These are phyloP conservation scores for Ambrosiella xylebori DNA, from an alignment of 2,329 filamentous ascomycete genomes.

Conservation along the genomic window DNA sequence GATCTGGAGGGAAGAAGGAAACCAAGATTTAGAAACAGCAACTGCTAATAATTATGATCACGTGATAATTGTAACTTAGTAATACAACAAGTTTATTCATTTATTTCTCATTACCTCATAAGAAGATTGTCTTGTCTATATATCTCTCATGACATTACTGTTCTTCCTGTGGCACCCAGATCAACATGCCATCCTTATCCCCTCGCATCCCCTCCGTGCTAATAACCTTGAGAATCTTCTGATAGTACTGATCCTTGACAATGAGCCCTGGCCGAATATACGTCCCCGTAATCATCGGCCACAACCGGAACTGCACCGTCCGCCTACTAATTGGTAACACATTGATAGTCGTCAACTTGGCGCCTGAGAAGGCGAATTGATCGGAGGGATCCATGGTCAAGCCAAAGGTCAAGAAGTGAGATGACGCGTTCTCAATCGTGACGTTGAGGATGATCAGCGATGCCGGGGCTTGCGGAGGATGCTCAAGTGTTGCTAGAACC, in stretches of 20 bases:
- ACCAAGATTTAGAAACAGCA: background rate
- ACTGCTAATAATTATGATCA: background rate
- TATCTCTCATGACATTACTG: background rate
- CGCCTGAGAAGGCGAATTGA: slow-evolving; percentile 80
- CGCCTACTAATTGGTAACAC: slow-evolving; percentile 67
- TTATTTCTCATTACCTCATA: background rate
- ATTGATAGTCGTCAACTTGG: slow-evolving; percentile 65
- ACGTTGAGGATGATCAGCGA: slow-evolving; percentile 34
- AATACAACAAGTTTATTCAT: background rate
- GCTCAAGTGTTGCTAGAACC: slow-evolving; percentile 34
- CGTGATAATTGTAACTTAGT: background rate
- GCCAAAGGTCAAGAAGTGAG: slow-evolving; percentile 87
- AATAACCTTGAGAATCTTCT: slow-evolving; percentile 69
- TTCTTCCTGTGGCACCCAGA: slow-evolving; percentile 36
- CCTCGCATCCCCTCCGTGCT: slow-evolving; percentile 56
- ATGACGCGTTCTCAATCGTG: slow-evolving; percentile 83
- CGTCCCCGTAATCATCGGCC: slow-evolving; percentile 46
- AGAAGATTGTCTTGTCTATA: background rate
- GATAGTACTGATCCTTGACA: slow-evolving; percentile 81
- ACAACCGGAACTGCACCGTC: slow-evolving; percentile 53
- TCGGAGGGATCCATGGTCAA: slow-evolving; percentile 83
- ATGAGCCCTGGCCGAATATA: slow-evolving; percentile 60
- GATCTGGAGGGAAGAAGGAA: background rate
- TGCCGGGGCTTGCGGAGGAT: slow-evolving; percentile 18
- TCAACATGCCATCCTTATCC: slow-evolving; percentile 44